These are phyloP conservation scores for Ceriops decandra DNA, from an alignment of 345 rosid species.

Conservation along the genomic window DNA sequence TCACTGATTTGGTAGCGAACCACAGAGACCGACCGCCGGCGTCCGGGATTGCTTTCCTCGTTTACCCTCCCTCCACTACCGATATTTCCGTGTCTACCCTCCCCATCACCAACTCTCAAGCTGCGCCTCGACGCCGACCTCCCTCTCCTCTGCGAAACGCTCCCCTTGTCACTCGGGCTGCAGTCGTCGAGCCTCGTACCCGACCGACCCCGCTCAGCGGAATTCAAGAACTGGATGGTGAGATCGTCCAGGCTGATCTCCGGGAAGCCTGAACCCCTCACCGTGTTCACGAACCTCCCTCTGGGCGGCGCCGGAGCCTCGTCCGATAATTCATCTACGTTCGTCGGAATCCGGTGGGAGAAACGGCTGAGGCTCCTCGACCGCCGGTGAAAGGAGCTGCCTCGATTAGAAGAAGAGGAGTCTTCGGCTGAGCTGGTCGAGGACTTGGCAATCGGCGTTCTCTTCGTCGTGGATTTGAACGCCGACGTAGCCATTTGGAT, in stretches of 20 bases:
- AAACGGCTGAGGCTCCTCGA: conserved; percentile 86
- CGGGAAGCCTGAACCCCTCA: conserved; percentile 75
- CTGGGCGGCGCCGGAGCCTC: conserved; percentile 52
- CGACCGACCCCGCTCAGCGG: conserved; percentile 50
- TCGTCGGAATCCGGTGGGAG: conserved; percentile 45
- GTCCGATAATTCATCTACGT: conserved; percentile 25
- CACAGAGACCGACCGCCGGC: conserved; percentile 73
- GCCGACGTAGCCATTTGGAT: conserved; percentile 69
- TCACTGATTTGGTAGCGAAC: conserved; percentile 61
- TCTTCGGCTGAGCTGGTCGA: conserved; percentile 35
- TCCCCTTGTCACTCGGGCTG: conserved; percentile 28
- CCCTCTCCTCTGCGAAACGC: conserved; percentile 60
- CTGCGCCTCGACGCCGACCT: conserved; percentile 77
- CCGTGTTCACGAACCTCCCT: conserved; percentile 74
- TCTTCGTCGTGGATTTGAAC: conserved; percentile 56
- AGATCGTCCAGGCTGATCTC: conserved; percentile 90
- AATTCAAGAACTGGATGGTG: conserved; percentile 59
- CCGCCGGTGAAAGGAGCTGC: conserved; percentile 48
- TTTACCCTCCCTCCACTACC: conserved; percentile 37
- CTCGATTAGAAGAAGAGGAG: conserved; percentile 43
- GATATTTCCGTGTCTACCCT: conserved; percentile 30
- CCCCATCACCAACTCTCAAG: conserved; percentile 26
- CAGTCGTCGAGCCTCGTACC: conserved; percentile 31
- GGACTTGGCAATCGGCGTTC: conserved; percentile 43
- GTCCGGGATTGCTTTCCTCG: conserved; percentile 47